Evolutionary conservation across 176 grass and related monocot species (phyloP).

Genomic region (Aegilops umbellulata): DNA sequence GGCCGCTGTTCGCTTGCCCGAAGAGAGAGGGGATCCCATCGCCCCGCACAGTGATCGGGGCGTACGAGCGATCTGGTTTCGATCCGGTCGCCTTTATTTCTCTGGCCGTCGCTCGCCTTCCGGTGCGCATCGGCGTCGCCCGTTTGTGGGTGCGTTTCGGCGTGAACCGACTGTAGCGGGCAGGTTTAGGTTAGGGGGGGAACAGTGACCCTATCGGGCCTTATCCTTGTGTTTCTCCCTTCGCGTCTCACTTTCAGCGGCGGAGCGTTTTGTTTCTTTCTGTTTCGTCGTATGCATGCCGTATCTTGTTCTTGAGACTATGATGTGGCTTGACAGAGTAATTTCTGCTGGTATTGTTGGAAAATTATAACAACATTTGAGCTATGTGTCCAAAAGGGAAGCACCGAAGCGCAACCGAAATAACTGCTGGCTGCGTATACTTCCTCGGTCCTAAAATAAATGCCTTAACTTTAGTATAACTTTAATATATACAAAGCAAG

Average conservation of each 20-base stretch:
- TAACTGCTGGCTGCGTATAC: no score
- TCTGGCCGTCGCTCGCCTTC: not conserved
- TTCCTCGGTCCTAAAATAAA: no score
- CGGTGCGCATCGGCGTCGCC: not conserved
- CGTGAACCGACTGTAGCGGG: not conserved
- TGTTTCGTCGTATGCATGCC: no score
- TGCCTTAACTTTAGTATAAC: no score
- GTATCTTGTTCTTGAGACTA: no score
- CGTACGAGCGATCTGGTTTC: not conserved
- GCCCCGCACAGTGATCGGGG: not conserved
- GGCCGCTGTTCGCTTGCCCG: not conserved
- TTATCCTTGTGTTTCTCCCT: not conserved
- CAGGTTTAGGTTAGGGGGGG: not conserved
- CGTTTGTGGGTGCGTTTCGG: not conserved
- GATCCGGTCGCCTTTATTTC: conserved; percentile 22
- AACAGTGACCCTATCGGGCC: not conserved
- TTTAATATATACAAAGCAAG: no score
- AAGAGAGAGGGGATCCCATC: not conserved
- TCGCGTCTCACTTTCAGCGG: not conserved
- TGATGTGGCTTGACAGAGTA: no score
- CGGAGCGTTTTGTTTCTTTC: not conserved
- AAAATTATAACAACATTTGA: no score
- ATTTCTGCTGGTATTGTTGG: no score
- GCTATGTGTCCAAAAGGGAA: no score
- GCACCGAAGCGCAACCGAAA: no score